These are phyloP conservation scores for Eimeria sp. DNA, from an alignment of 169 alveolate species.

Conservation along the genomic window DNA sequence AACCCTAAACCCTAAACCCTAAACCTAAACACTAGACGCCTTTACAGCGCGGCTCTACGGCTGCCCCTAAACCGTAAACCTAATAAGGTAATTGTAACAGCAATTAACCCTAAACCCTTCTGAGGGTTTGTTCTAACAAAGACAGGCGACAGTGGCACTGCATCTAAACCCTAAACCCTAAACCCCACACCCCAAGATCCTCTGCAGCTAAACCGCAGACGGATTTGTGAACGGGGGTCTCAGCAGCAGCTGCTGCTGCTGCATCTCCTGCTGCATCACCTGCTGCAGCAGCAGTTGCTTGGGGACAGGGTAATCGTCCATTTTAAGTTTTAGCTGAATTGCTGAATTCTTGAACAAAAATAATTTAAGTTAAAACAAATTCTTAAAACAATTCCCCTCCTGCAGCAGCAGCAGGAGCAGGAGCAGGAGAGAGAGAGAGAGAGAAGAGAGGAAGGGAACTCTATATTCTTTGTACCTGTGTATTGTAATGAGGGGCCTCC, in stretches of 20 bases:
- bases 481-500: too few species aligned
- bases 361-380: too few species aligned
- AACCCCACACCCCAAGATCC: background rate
- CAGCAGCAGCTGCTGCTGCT: background rate
- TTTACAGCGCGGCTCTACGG: background rate
- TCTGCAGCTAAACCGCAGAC: background rate
- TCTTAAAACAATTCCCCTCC: background rate
- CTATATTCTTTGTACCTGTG: too few species aligned
- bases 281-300: background rate
- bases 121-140: background rate
- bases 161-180: background rate
- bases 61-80: too few species aligned
- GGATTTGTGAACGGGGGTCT: background rate
- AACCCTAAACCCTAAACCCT: constrained; percentile 46
- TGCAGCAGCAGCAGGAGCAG: background rate
- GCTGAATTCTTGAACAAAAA: too few species aligned
- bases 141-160: background rate
- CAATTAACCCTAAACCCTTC: background rate
- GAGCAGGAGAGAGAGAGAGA: too few species aligned
- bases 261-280: background rate
- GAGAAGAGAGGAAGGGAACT: too few species aligned
- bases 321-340: too few species aligned
- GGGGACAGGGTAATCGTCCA: too few species aligned
- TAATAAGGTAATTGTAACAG: too few species aligned
- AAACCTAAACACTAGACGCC: background rate